A percentile compares a stretch with the other conserved stretches of the same genome.
phyloP scores from a whole-genome alignment of 1,139 yeast species.

The Sugiyamaella xylanicola region DNA sequence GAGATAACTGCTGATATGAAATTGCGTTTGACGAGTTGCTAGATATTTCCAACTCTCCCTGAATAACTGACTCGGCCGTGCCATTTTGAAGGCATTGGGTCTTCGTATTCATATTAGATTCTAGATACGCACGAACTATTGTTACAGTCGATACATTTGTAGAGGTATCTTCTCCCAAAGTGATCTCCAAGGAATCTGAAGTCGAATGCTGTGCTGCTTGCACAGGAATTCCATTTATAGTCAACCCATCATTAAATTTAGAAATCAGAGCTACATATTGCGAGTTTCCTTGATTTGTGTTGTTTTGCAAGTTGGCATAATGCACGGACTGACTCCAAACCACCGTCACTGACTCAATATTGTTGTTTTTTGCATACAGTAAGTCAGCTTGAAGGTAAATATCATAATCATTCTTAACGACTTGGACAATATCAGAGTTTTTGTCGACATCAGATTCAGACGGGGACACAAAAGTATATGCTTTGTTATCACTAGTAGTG shows the following conservation, averaged over 20 bases:
- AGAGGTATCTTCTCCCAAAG: background rate
- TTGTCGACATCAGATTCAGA: background rate
- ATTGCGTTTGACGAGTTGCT: background rate
- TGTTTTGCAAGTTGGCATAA: conserved; percentile 15
- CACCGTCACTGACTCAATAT: conserved; percentile 1
- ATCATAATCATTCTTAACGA: conserved; percentile 9
- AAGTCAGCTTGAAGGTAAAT: conserved; percentile 7
- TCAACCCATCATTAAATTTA: background rate
- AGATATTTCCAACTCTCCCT: background rate
- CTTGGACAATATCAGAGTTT: conserved; percentile 7
- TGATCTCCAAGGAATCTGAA: conserved; percentile 2
- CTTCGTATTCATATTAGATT: conserved; percentile 6
- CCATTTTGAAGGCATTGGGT: conserved; percentile 13
- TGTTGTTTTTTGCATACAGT: background rate
- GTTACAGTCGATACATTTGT: conserved; percentile 1
- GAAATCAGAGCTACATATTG: conserved; percentile 1
- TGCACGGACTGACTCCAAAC: conserved; percentile 10
- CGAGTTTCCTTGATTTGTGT: background rate
- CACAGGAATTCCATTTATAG: conserved; percentile 13
- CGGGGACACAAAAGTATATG: conserved; percentile 4
- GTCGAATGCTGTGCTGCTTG: conserved; percentile 8
- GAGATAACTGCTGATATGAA: conserved; percentile 7
- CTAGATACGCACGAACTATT: conserved; percentile 11
- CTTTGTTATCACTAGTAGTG: conserved; percentile 8
- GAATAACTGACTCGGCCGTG: background rate